These are phyloP conservation scores for Pigoraptor vietnamica DNA, from an alignment of 78 protist genomes.

Conservation along the genomic window DNA sequence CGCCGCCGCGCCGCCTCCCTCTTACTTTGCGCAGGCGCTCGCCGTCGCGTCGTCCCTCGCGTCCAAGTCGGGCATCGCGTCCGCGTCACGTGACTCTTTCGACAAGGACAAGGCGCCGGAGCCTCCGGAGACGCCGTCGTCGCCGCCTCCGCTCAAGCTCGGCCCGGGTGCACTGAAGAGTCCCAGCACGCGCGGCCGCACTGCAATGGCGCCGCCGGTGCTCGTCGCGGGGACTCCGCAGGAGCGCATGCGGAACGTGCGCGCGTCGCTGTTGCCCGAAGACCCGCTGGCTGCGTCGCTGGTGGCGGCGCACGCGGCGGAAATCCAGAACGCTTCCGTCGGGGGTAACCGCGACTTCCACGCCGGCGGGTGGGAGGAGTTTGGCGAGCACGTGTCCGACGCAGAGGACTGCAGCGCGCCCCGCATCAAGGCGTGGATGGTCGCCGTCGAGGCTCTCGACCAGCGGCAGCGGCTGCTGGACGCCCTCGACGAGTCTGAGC, in stretches of 20 bases:
- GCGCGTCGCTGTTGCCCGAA: not conserved
- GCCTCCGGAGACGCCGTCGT: too few relatives aligned
- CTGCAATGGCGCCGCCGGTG: not conserved
- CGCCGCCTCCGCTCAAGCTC: not conserved
- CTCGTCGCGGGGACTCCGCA: not conserved
- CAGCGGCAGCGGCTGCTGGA: not conserved
- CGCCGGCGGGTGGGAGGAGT: not conserved
- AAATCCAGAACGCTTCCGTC: not conserved
- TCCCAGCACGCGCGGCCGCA: not conserved
- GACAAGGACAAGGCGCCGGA: too few relatives aligned
- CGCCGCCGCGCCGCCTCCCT: not conserved
- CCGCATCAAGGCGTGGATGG: not conserved
- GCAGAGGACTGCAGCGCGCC: not conserved
- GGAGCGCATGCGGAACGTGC: not conserved
- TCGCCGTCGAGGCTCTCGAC: not conserved
- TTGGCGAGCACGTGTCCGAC: not conserved
- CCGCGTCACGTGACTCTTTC: not conserved
- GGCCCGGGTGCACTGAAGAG: not conserved
- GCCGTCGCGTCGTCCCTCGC: not conserved
- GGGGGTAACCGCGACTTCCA: not conserved
- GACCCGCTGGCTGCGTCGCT: not conserved
- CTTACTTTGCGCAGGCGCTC: not conserved
- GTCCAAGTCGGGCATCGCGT: not conserved
- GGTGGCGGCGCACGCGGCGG: not conserved
- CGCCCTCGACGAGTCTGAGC: not conserved